Conservation (phyloP, 331 rosid genomes). For the Pyrus hybrid region DNA sequence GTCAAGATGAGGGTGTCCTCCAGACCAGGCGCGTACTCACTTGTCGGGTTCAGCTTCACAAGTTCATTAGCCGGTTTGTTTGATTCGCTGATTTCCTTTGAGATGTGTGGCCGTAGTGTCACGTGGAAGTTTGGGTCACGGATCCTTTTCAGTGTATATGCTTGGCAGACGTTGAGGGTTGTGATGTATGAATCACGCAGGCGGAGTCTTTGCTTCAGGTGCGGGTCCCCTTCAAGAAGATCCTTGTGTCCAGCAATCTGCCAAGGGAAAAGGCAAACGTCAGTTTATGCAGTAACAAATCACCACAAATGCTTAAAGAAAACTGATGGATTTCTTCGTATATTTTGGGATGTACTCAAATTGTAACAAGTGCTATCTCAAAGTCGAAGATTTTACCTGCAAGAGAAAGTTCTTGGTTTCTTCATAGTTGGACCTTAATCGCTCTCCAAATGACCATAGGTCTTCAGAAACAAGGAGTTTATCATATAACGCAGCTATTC, state of each 20-base stretch:
- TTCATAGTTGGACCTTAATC: constrained; percentile 59
- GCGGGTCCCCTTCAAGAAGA: constrained; percentile 90
- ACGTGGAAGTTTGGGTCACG: constrained; percentile 62
- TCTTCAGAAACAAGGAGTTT: constrained; percentile 86
- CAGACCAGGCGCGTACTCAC: constrained; percentile 91
- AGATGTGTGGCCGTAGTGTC: constrained; percentile 49
- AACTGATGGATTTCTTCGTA: background rate
- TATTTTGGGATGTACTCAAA: background rate
- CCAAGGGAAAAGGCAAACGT: constrained; percentile 10
- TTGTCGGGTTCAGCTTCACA: constrained; percentile 67
- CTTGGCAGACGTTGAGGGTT: constrained; percentile 91
- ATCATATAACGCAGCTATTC: constrained; percentile 72
- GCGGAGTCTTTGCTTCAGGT: constrained; percentile 90
- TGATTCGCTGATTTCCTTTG: constrained; percentile 52
- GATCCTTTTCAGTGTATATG: constrained; percentile 89
- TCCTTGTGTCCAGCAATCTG: constrained; percentile 96
- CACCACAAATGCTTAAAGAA: background rate
- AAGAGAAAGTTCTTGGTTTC: constrained; percentile 77
- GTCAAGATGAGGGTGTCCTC: constrained; percentile 98
- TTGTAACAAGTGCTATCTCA: background rate
- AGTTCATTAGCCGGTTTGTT: constrained; percentile 76
- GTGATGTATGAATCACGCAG: constrained; percentile 90
- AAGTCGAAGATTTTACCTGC: constrained; percentile 40
- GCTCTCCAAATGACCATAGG: constrained; percentile 73
- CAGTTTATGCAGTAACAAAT: constrained; percentile 1